Evolutionary conservation across 2,329 filamentous ascomycete species (phyloP).

Genomic region (Trichoderma sp.): DNA sequence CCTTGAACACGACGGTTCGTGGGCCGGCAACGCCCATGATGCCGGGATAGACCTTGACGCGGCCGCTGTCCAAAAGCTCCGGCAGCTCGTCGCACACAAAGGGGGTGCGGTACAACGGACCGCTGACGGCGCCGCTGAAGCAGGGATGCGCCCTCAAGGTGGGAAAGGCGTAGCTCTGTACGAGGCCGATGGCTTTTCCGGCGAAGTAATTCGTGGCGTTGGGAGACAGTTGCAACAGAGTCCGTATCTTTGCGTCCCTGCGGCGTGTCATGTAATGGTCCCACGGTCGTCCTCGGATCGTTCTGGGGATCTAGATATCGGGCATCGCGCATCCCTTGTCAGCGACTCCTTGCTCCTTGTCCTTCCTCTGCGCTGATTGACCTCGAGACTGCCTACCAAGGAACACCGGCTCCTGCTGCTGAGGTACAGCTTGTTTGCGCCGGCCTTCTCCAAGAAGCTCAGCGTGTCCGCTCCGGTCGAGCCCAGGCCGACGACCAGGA

Average conservation of each 20-base stretch:
- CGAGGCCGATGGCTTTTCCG: slow-evolving; percentile 20
- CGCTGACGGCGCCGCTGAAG: slow-evolving; percentile 9
- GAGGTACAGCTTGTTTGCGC: slow-evolving; percentile 45
- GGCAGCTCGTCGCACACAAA: slow-evolving; percentile 38
- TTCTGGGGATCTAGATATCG: slow-evolving; percentile 15
- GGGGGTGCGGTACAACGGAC: slow-evolving; percentile 35
- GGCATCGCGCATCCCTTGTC: not conserved
- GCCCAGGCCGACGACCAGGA: slow-evolving; percentile 51
- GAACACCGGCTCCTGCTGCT: slow-evolving; percentile 44
- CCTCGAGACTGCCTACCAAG: slow-evolving; percentile 29
- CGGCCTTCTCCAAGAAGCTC: slow-evolving; percentile 38
- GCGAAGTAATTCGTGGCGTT: slow-evolving; percentile 16
- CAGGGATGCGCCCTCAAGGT: slow-evolving; percentile 12
- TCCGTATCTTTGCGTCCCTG: slow-evolving; percentile 1
- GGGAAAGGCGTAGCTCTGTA: slow-evolving; percentile 21
- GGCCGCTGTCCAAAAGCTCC: slow-evolving; percentile 35
- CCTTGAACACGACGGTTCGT: slow-evolving; percentile 36
- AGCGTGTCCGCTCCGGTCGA: slow-evolving; percentile 40
- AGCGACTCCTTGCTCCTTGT: not conserved
- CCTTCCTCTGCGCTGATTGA: too few species aligned
- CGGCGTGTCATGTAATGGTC: slow-evolving; percentile 25
- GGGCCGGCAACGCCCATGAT: slow-evolving; percentile 38
- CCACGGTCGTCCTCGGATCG: slow-evolving; percentile 14
- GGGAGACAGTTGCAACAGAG: slow-evolving; percentile 15
- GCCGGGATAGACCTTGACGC: slow-evolving; percentile 35